A percentile compares a stretch with the other conserved stretches of the same genome.
Conservation (phyloP, 2,329 filamentous ascomycete species). For the Ophiocordyceps sinensis region DNA sequence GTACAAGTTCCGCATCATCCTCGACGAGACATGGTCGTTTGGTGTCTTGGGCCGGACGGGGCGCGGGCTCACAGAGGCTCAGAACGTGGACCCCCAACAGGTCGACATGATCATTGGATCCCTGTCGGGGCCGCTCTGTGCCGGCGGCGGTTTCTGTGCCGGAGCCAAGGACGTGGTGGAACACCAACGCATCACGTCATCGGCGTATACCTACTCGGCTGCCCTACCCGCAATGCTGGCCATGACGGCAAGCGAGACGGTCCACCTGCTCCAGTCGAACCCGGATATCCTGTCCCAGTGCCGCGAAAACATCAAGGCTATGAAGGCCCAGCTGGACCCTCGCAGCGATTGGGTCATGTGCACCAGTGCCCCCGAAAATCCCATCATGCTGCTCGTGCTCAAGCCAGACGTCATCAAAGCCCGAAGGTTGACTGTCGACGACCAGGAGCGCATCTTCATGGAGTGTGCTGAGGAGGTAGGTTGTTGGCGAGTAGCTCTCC, state of each 20-base stretch:
- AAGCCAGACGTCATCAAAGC: conserved; percentile 69
- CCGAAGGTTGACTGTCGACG: conserved; percentile 51
- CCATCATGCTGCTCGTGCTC: conserved; percentile 67
- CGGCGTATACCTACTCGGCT: conserved; percentile 90
- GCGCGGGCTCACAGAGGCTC: conserved; percentile 83
- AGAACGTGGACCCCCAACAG: conserved; percentile 85
- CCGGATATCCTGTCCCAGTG: conserved; percentile 68
- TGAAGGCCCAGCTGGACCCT: conserved; percentile 79
- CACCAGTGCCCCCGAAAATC: conserved; percentile 71
- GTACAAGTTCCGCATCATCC: conserved; percentile 95
- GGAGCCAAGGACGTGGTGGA: conserved; percentile 84
- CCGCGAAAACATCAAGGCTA: conserved; percentile 72
- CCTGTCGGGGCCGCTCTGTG: conserved; percentile 76
- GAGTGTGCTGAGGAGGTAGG: conserved; percentile 93
- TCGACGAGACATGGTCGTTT: conserved; percentile 97
- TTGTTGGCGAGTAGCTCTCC: conserved; percentile 12
- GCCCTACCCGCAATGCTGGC: conserved; percentile 86
- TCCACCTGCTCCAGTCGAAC: conserved; percentile 72
- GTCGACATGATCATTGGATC: conserved; percentile 97
- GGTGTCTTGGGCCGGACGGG: conserved; percentile 86
- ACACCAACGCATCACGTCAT: conserved; percentile 86
- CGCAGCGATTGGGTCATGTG: conserved; percentile 86
- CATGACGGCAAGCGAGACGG: conserved; percentile 87
- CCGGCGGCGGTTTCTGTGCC: conserved; percentile 90
- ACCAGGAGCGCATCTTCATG: conserved; percentile 74